Base-by-base conservation (phyloP, 1,284 basidiomycete species). In the Ganoderma lingzhi region DNA sequence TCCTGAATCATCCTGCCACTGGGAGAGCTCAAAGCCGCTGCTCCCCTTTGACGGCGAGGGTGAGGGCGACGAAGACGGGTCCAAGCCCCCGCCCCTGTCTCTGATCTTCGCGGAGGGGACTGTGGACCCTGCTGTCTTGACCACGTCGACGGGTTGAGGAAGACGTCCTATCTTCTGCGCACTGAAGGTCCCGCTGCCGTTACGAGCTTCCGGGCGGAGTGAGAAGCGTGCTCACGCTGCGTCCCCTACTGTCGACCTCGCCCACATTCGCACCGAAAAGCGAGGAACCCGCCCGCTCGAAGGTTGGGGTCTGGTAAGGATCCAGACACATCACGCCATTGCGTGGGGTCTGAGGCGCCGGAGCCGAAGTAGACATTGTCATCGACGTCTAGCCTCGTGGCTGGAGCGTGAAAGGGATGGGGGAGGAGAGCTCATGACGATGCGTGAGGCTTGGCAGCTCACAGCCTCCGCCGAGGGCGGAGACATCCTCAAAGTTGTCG, bases 171-270 rank as follows among this genome's bases (percentile, higher is more conserved):
- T 37, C 56, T 37, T 59, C 32, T 59, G 56, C n/a, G n/a, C 2
- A 9, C n/a, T 41, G 37, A 37, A 23, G 58, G 37, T n/a, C 35
- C 8, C 35, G 35, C 35, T 35, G 64, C 28, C 62, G 64, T 63
- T 71, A 71, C 51, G 70, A 71, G 64, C 71, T 75, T 55, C 66
- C 68, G 23, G 74, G 76, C 42, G 76, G 76, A 37, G 76, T 77
- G 62, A 69, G 65, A 58, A 76, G 70, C 66, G 70, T 70, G 53
- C 68, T 64, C 55, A 19, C 41, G 39, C 39, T 39, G 37, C 4
- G n/a, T 42, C 60, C 58, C 10, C 48, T 42, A 65, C 39, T 56
- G 4, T 42, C 64, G 63, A 56, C 56, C 64, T 48, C 63, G 58
- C 39, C 41, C n/a, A 17, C 39, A 58, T 69, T 70, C 72, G 66